Conservation (phyloP, 1,284 basidiomycete species). For the Heterobasidion annosum region DNA sequence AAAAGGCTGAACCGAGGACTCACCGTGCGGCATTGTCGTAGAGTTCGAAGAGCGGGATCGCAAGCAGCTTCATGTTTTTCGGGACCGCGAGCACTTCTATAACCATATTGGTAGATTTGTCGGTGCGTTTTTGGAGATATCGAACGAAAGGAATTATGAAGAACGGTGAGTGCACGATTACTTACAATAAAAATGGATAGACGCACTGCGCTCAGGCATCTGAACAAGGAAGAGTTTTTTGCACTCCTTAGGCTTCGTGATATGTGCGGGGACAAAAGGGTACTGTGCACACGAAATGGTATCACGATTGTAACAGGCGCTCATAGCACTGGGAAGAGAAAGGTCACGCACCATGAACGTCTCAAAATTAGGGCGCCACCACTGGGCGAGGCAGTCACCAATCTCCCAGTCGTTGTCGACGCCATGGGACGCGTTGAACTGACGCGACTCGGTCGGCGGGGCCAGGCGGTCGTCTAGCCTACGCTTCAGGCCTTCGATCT, state of each 20-base stretch:
- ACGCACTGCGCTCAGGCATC: conserved; percentile 88
- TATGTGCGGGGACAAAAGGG: conserved; percentile 93
- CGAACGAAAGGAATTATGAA: not conserved
- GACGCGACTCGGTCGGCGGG: conserved; percentile 53
- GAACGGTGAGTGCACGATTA: not conserved
- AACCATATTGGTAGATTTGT: not conserved
- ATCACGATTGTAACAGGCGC: not conserved
- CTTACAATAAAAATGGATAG: not conserved
- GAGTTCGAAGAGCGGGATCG: conserved; percentile 92
- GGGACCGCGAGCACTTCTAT: conserved; percentile 93
- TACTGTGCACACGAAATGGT: conserved; percentile 48
- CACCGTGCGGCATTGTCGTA: conserved; percentile 94
- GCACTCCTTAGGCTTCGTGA: conserved; percentile 96
- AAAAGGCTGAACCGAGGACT: conserved; percentile 5
- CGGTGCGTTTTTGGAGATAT: not conserved
- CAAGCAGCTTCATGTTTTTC: conserved; percentile 97
- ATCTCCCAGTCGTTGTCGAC: conserved; percentile 92
- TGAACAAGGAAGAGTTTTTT: conserved; percentile 95
- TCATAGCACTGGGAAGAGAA: not conserved
- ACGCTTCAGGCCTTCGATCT: conserved; percentile 81
- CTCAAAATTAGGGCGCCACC: conserved; percentile 98
- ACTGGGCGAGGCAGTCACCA: conserved; percentile 88
- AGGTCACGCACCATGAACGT: conserved; percentile 87
- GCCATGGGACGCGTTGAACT: conserved; percentile 65
- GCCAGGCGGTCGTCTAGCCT: conserved; percentile 86